Conservation (phyloP, 1,284 basidiomycete genomes). For the Trichosporon sp. region DNA sequence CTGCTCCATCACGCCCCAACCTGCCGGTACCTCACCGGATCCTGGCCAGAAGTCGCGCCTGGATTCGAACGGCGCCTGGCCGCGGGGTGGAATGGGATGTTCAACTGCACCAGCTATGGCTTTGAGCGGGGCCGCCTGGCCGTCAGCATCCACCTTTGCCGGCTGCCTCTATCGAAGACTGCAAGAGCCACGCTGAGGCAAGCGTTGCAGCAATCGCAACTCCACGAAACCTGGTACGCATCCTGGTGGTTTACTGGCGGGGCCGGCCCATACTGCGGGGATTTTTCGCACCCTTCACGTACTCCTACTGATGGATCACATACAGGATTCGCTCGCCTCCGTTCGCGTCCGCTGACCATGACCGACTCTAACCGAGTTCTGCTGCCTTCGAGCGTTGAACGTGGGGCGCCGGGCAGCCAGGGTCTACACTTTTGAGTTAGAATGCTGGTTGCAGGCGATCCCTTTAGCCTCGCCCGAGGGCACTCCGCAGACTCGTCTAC, state of each 20-base stretch:
- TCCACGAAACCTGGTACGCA: not conserved
- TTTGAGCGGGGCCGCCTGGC: too few species aligned
- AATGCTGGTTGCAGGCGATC: not conserved
- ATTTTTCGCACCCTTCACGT: not conserved
- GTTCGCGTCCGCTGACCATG: not conserved
- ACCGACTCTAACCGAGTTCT: not conserved
- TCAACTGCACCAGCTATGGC: not conserved
- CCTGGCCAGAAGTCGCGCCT: not conserved
- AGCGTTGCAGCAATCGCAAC: not conserved
- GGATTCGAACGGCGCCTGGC: not conserved
- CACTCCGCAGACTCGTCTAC: not conserved
- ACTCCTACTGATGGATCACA: not conserved
- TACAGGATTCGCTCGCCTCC: not conserved
- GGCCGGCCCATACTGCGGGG: not conserved
- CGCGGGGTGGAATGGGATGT: not conserved
- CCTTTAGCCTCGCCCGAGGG: constrained; percentile 1
- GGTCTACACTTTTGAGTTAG: not conserved
- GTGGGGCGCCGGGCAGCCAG: not conserved
- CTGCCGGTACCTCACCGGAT: not conserved
- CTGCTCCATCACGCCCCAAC: not conserved
- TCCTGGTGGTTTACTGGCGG: too few species aligned
- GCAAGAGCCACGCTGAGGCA: too few species aligned
- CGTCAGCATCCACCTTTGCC: too few species aligned
- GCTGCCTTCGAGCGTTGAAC: not conserved
- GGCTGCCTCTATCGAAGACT: not conserved